These are phyloP conservation scores for Colletotrichum echinochloae DNA, from an alignment of 2,329 filamentous ascomycete species.

Conservation along the genomic window DNA sequence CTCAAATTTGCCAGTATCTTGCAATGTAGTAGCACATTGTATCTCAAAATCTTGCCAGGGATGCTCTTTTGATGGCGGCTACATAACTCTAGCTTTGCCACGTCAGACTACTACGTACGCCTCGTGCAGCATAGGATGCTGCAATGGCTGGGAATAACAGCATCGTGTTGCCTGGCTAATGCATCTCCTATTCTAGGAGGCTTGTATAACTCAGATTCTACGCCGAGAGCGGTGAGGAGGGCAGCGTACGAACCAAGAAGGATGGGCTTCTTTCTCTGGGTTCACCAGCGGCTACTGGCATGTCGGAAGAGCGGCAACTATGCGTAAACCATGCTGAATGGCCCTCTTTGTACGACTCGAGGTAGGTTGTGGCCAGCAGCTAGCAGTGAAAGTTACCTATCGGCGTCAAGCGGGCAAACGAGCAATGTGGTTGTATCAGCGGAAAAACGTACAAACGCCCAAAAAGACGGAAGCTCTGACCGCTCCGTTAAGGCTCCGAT, in stretches of 20 bases:
- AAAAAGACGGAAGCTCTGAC: neutral
- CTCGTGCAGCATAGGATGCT: constrained; percentile 7
- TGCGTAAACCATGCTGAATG: constrained; percentile 9
- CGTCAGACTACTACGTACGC: constrained; percentile 1
- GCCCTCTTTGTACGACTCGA: constrained; percentile 5
- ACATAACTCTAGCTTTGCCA: constrained; percentile 1
- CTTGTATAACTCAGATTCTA: neutral
- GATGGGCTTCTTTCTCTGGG: neutral
- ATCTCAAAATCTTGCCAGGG: neutral
- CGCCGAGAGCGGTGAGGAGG: constrained; percentile 26
- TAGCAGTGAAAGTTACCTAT: neutral
- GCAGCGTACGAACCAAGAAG: neutral
- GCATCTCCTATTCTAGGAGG: neutral
- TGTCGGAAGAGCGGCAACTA: constrained; percentile 16
- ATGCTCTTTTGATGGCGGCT: neutral
- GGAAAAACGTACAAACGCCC: neutral
- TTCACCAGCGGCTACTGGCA: constrained; percentile 22
- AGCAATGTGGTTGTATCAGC: neutral
- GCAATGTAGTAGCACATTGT: neutral
- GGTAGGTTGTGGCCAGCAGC: constrained; percentile 4
- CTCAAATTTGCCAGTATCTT: neutral
- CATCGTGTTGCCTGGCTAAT: neutral
- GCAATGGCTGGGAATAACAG: neutral
- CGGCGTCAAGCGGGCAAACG: neutral
- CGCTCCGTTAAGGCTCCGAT: neutral